Evolutionary conservation across 768 basidiomycete genomes (phyloP).

Genomic region (Tephrocybe rancida): DNA sequence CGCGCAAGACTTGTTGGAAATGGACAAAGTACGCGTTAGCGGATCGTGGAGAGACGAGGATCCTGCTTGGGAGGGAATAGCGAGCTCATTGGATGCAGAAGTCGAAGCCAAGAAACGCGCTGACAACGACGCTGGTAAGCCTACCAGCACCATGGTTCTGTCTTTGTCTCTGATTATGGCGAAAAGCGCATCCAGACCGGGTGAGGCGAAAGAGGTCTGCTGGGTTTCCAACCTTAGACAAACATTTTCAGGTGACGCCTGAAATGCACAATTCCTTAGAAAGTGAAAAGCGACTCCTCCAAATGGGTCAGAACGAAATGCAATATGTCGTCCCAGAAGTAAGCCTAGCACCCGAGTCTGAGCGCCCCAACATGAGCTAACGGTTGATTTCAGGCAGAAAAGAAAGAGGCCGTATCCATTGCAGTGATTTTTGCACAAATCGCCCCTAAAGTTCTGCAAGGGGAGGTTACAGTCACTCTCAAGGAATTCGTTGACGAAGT

Average conservation of each 20-base stretch:
- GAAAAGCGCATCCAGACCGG: background rate
- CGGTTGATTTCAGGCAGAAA: background rate
- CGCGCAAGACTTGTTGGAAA: background rate
- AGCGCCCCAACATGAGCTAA: too few species aligned
- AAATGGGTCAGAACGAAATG: background rate
- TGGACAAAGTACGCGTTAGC: background rate
- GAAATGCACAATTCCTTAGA: background rate
- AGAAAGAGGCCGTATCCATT: background rate
- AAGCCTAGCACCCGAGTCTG: background rate
- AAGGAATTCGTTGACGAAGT: background rate
- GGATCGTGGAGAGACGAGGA: slow-evolving; percentile 6
- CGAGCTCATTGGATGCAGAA: background rate
- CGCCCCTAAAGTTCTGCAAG: background rate
- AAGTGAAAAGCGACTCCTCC: background rate
- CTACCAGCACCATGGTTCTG: background rate
- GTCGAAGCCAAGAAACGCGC: background rate
- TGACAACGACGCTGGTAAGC: background rate
- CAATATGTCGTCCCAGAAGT: background rate
- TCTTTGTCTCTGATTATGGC: background rate
- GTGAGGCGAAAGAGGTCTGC: background rate
- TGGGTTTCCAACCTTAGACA: background rate
- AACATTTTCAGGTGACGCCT: background rate
- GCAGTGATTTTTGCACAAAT: background rate
- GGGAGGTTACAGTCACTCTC: background rate
- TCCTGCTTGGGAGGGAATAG: background rate